A percentile compares a stretch with the other conserved stretches of the same genome.
Evolutionary conservation across 225 moss, liverwort and hornwort species (phyloP).

Genomic region (Rhytidiadelphus loreus): DNA sequence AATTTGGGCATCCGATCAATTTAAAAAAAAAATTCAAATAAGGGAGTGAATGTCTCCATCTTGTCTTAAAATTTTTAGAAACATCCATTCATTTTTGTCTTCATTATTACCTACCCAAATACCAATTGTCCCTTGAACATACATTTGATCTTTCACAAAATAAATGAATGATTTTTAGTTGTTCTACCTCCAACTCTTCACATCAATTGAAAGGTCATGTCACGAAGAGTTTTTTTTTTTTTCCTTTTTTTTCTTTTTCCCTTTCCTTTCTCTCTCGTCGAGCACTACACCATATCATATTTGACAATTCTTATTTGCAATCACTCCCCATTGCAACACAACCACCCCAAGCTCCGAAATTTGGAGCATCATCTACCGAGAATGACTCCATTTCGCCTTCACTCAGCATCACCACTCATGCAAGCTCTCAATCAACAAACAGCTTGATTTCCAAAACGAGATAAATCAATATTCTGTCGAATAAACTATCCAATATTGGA

Average conservation of each 20-base stretch:
- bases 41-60: not conserved
- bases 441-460: not conserved
- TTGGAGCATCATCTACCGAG: not conserved
- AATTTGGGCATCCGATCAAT: fast-evolving
- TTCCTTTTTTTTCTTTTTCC: no score
- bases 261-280: no score
- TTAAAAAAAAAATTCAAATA: not conserved
- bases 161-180: not conserved
- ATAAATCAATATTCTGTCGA: not conserved
- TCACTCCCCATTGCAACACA: not conserved
- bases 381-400: not conserved
- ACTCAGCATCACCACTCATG: not conserved
- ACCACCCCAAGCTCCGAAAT: not conserved
- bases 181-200: not conserved
- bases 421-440: not conserved
- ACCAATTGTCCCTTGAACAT: fast-evolving
- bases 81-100: not conserved
- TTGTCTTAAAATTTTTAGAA: not conserved
- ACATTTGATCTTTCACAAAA: fast-evolving
- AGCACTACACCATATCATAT: no score
- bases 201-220: not conserved
- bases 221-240: not conserved
- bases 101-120: fast-evolving
- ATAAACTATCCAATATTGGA: not conserved
- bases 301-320: not conserved